Base-by-base conservation (phyloP, 2,329 filamentous ascomycete species). In the Fusarium sp. region DNA sequence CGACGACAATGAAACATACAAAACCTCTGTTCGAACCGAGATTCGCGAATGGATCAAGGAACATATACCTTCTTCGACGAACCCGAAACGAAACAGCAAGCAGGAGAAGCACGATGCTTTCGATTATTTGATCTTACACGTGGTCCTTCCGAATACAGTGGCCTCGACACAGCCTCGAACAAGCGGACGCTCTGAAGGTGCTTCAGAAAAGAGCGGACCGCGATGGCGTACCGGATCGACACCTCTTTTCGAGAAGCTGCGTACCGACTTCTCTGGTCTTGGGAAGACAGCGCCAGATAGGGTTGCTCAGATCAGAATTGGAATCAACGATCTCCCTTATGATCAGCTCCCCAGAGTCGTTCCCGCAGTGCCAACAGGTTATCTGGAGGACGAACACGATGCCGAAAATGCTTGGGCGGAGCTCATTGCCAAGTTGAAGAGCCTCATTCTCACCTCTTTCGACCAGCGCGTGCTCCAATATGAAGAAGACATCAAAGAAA, bases 1-100 rank as follows among this genome's bases (percentile, higher is more conserved):
- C 81, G 96, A 98, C 81, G 96, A 99, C 77, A 97, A 94, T 75
- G 97, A 99, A 49, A 89, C 89, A 11, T 99, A 99, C 85, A 98
- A 97, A 80, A 84, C 88, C 3, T 89, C 89, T 14, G 90, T 93
- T 9, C 88, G 94, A 52, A 89, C 92, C 74, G 89, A 93, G 71
- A 85, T 99, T 37, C 89, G 93, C 52, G 94, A 98, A 70, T 99
- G 96, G 96, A 88, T 98, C 74, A 97, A 96, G 79, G 84, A 87
- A 9, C 87, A 97, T 67, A 89, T 90, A 0, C 86, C 89, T 0
- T 83, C 87, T 0, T 84, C 88, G 3, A 83, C 81, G 62, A 86
- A 84, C 54, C 88, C 89, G 56, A 81, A 83, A 75, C 80, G 83
- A 30, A 78, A 82, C 21, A 93, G 85, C 75, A 90, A 88, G 21